phyloP scores from a whole-genome alignment of 2,329 filamentous ascomycete species.

The Nakataea oryzae region DNA sequence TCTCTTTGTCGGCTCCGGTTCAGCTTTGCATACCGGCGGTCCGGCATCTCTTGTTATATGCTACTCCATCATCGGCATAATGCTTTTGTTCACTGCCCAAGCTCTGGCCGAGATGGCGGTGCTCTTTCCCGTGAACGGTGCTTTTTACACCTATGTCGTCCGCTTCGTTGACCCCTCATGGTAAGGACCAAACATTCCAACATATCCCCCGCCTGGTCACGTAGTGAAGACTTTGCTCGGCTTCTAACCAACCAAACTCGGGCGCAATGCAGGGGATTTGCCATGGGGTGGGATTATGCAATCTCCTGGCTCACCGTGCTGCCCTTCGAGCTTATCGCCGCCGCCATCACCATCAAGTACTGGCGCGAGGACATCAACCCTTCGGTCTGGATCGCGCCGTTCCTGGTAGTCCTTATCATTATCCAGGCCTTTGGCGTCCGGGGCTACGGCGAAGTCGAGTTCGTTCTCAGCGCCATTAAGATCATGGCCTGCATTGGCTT shows the following conservation, averaged over 20 bases:
- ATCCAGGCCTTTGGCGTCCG: slow-evolving; percentile 47
- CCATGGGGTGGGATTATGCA: slow-evolving; percentile 42
- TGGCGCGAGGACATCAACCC: slow-evolving; percentile 40
- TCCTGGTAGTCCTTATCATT: slow-evolving; percentile 36
- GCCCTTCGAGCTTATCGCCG: slow-evolving; percentile 44
- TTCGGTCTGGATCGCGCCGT: slow-evolving; percentile 45
- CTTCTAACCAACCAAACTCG: not conserved
- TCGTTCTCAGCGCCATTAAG: slow-evolving; percentile 46
- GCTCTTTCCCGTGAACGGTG: slow-evolving; percentile 49
- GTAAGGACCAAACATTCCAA: slow-evolving; percentile 43
- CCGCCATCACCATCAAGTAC: slow-evolving; percentile 40
- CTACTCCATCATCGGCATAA: slow-evolving; percentile 45
- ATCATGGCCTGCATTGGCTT: slow-evolving; percentile 49
- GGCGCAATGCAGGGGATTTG: slow-evolving; percentile 29
- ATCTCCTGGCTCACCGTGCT: slow-evolving; percentile 37
- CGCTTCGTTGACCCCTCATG: slow-evolving; percentile 52
- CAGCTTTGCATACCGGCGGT: slow-evolving; percentile 49
- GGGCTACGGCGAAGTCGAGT: slow-evolving; percentile 52
- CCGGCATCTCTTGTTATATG: slow-evolving; percentile 38
- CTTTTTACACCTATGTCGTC: slow-evolving; percentile 50
- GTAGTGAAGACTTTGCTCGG: not conserved
- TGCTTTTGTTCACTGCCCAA: slow-evolving; percentile 48
- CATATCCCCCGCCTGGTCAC: slow-evolving; percentile 1
- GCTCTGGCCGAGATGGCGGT: slow-evolving; percentile 51
- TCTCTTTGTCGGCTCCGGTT: slow-evolving; percentile 60